Percentiles rank a stretch among this genome's conserved stretches.
phyloP scores from a whole-genome alignment of 2,329 filamentous ascomycete genomes.

The Diplocarpon mali region DNA sequence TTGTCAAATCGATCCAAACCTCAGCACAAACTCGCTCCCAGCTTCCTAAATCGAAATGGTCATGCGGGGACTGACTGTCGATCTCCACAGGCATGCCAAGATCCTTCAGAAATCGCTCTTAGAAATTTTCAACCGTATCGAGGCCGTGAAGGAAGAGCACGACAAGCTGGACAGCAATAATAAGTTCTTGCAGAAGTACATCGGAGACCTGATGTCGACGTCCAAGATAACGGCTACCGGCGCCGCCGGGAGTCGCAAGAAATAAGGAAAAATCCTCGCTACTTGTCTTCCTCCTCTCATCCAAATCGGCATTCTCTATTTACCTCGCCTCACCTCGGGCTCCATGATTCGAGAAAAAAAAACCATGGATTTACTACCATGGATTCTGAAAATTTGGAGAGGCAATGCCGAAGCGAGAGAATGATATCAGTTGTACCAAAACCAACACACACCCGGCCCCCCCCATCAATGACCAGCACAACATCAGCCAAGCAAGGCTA shows the following conservation, averaged over 20 bases:
- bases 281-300: neutral
- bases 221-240: constrained; percentile 53
- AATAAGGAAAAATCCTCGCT: constrained; percentile 1
- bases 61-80: neutral
- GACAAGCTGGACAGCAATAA: constrained; percentile 96
- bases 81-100: constrained; percentile 62
- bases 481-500: too few relatives aligned
- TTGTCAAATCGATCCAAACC: too few relatives aligned
- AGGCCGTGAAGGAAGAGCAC: constrained; percentile 87
- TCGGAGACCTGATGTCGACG: constrained; percentile 89
- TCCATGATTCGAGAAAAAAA: too few relatives aligned
- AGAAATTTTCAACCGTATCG: constrained; percentile 84
- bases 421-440: constrained; percentile 1
- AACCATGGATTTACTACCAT: too few relatives aligned
- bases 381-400: too few relatives aligned
- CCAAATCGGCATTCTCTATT: neutral
- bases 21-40: too few relatives aligned
- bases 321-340: too few relatives aligned
- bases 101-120: constrained; percentile 80
- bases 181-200: constrained; percentile 95
- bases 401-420: neutral
- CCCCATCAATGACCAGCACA: too few relatives aligned
- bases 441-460: neutral
- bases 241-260: constrained; percentile 21
- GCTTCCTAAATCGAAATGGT: too few relatives aligned